Evolutionary conservation across 768 basidiomycete species (phyloP), one percentile per base, ranked within the genome.

Genomic region (Rhizopogon sp.): DNA sequence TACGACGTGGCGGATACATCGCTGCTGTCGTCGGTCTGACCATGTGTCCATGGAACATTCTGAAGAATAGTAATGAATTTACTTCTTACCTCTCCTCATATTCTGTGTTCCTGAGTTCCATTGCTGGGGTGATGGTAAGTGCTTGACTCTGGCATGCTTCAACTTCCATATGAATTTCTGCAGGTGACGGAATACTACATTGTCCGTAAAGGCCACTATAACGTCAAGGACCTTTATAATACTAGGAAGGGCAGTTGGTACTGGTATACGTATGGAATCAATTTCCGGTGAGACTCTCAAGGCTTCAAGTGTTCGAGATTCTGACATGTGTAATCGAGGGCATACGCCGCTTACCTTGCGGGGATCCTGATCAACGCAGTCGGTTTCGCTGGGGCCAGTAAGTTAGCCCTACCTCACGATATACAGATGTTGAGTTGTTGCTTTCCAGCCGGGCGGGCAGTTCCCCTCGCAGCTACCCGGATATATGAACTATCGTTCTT

Each of bases 281-380:
- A 92, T 72, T 78, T 85, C 70, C 76, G 85, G 79, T 87, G 63
- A 52, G 62, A 44, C 7, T 22, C 7, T n/a, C 35, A n/a, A 22
- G 59, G 13, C 51, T 25, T 33, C 53, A 62, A 13, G 41, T 43
- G 2, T 54, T 5, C 31, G 41, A 16, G 37, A 57, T 35, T 41
- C 54, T 59, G 9, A 16, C 42, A 20, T n/a, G 11, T 49, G 7
- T 49, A 50, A 39, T 37, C 7, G 59, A 83, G 82, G 31, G 84
- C 85, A 10, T 88, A 87, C 58, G 77, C 77, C 0, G 83, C 84
- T 1, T 88, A 89, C 65, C 74, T 87, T 55, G 64, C 83, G 41
- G 89, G 91, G n/a, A 89, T 93, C 57, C 74, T 88, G 6, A 86
- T 92, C 68, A 93, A 93, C 66, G 83, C 90, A 13, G 84, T 89